Evolutionary conservation across 1,139 yeast species (phyloP).

Genomic region (Candida buenavistaensis): DNA sequence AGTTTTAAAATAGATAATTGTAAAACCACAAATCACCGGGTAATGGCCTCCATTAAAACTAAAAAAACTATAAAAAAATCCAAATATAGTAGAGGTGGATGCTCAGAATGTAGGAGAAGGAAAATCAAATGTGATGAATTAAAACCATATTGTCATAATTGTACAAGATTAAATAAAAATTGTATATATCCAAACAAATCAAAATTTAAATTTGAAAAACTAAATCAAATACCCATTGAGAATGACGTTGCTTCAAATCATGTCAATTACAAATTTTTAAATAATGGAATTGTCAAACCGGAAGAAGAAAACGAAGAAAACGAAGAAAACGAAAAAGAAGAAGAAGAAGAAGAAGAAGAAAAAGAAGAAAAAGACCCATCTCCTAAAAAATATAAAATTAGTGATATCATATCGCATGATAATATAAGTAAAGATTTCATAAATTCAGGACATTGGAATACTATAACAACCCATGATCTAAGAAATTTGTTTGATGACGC

Average conservation of each 20-base stretch:
- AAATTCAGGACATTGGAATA: conserved; percentile 13
- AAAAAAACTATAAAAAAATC: conserved; percentile 33
- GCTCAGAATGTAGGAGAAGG: conserved; percentile 61
- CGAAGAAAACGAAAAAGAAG: background rate
- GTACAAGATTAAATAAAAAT: conserved; percentile 46
- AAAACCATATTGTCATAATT: conserved; percentile 36
- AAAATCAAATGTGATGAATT: conserved; percentile 52
- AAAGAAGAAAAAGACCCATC: background rate
- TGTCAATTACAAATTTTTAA: background rate
- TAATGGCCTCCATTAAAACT: too few relatives aligned
- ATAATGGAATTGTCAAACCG: background rate
- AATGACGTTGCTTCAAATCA: background rate
- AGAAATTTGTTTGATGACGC: conserved; percentile 49
- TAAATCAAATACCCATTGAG: background rate
- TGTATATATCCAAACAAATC: conserved; percentile 45
- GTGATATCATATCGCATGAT: conserved; percentile 28
- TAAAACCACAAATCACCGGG: too few relatives aligned
- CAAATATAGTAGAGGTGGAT: conserved; percentile 60
- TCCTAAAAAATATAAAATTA: conserved; percentile 8
- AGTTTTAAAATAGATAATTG: too few relatives aligned
- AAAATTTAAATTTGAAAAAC: conserved; percentile 26
- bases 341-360: background rate
- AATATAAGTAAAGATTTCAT: conserved; percentile 7
- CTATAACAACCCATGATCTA: conserved; percentile 18
- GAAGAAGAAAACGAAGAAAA: too few relatives aligned